Percentiles rank a stretch among this genome's conserved stretches.
Evolutionary conservation across 495 filamentous ascomycete species (phyloP).

Genomic region (Penicillium crystallinum): DNA sequence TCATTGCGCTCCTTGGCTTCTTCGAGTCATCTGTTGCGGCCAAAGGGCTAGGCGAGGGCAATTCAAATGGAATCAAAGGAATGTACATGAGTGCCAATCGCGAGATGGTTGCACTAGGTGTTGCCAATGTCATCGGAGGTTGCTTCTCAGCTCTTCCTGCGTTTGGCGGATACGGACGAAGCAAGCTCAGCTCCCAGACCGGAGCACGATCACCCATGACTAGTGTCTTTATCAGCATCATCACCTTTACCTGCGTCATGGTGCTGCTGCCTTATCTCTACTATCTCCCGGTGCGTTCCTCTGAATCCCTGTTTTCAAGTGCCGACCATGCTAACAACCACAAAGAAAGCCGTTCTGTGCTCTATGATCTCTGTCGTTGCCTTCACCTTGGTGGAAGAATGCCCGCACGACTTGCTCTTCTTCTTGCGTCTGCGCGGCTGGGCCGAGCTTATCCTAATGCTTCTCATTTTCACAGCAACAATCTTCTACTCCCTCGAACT

Average conservation of each 20-base stretch:
- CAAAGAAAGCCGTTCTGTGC: conserved; percentile 84
- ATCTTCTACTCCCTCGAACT: conserved; percentile 84
- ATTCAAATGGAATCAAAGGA: conserved; percentile 58
- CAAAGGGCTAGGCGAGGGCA: conserved; percentile 70
- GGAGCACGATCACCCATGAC: conserved; percentile 92
- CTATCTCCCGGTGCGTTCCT: conserved; percentile 73
- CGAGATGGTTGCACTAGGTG: conserved; percentile 87
- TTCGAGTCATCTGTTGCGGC: conserved; percentile 98
- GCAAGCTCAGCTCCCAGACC: conserved; percentile 89
- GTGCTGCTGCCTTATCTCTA: conserved; percentile 88
- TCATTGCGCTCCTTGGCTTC: conserved; percentile 93
- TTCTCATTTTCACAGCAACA: conserved; percentile 83
- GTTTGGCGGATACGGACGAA: conserved; percentile 94
- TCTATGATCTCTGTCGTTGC: conserved; percentile 96
- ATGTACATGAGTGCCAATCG: conserved; percentile 85
- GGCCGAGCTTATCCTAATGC: conserved; percentile 80
- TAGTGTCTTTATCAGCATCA: conserved; percentile 73
- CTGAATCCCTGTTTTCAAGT: neutral
- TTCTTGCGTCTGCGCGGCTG: conserved; percentile 82
- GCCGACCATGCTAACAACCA: neutral
- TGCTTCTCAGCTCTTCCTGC: conserved; percentile 88
- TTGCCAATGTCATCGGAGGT: conserved; percentile 84
- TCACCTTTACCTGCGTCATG: conserved; percentile 73
- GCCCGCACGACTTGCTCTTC: conserved; percentile 84
- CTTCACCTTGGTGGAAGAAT: conserved; percentile 91